Evolutionary conservation across 1,284 basidiomycete species (phyloP), one percentile per base, ranked within the genome.

Genomic region (Trametes pubescens): DNA sequence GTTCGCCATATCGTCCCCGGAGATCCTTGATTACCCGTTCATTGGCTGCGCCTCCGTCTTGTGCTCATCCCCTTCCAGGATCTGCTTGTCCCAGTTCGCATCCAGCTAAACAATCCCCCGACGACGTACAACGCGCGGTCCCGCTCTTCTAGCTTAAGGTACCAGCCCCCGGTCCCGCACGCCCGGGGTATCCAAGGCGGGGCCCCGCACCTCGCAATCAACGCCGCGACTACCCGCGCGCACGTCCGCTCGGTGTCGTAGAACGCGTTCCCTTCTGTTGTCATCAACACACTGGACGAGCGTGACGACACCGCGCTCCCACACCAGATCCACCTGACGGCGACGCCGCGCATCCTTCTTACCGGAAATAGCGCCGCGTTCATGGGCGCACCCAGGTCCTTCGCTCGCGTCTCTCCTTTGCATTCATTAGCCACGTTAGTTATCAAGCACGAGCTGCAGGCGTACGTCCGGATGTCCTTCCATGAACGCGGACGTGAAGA

Each of bases 321-420:
- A 66, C 65, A 66, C 59, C 37, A 18, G 16, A 32, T n/a, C 65
- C 65, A 67, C 57, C 59, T 67, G 65, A 67, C 62, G 32, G 55
- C 53, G 24, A 10, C 35, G 22, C 29, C 51, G 51, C 51, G 51
- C 51, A 40, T 38, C 55, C 61, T 53, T 29, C 21, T 21, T 38
- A 37, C 46, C 64, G 52, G 55, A 58, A 61, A 65, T 61, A 65
- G 21, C 59, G 38, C 52, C 35, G 26, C 55, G 24, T 47, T 47
- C 44, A 7, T 22, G 22, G 22, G 22, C 24, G 44, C 44, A 47
- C 22, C 44, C 44, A 22, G 24, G 44, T 26, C 44, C 14, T 21
- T 7, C 44, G 40, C 40, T n/a, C 18, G 40, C 40, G 40, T 16
- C 18, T 43, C 40, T 43, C 40, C 40, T 43, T 16, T 16, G 40